phyloP scores from a whole-genome alignment of 2,329 filamentous ascomycete species.

The Pseudogymnoascus sp. region DNA sequence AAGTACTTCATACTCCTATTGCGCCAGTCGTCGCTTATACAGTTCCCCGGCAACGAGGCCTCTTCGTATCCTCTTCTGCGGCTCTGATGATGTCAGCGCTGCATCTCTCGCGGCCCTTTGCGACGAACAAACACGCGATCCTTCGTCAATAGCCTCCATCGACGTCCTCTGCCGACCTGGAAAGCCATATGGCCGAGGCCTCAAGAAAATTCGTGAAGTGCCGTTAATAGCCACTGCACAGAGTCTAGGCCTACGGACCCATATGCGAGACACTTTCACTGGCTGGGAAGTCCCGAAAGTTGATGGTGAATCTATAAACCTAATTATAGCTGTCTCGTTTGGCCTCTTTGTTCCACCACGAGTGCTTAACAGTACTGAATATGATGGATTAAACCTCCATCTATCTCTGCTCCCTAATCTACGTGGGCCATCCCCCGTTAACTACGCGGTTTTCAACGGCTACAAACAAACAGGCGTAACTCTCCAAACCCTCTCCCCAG shows the following conservation, averaged over 20 bases:
- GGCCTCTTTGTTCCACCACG: constrained; percentile 78
- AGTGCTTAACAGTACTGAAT: constrained; percentile 61
- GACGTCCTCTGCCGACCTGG: constrained; percentile 78
- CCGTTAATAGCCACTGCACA: constrained; percentile 64
- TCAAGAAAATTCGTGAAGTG: constrained; percentile 51
- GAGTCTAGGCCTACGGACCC: constrained; percentile 51
- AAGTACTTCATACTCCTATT: not conserved
- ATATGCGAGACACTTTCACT: constrained; percentile 75
- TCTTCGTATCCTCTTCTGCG: constrained; percentile 84
- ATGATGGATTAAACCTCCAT: constrained; percentile 89
- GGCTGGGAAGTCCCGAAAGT: constrained; percentile 63
- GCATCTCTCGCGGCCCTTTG: constrained; percentile 65
- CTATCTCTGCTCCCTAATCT: constrained; percentile 85
- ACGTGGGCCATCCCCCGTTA: constrained; percentile 77
- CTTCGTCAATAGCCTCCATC: constrained; percentile 60
- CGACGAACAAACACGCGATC: constrained; percentile 46
- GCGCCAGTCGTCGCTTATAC: not conserved
- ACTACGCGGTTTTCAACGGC: constrained; percentile 67
- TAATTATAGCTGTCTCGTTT: constrained; percentile 90
- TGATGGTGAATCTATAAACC: constrained; percentile 48
- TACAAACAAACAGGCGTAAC: constrained; percentile 63
- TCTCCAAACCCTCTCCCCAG: constrained; percentile 76
- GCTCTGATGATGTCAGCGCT: constrained; percentile 85
- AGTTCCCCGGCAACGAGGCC: constrained; percentile 38
- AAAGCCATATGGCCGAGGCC: constrained; percentile 69